Base-by-base conservation (phyloP, 2,329 filamentous ascomycete species). In the Trichoderma semiorbis region DNA sequence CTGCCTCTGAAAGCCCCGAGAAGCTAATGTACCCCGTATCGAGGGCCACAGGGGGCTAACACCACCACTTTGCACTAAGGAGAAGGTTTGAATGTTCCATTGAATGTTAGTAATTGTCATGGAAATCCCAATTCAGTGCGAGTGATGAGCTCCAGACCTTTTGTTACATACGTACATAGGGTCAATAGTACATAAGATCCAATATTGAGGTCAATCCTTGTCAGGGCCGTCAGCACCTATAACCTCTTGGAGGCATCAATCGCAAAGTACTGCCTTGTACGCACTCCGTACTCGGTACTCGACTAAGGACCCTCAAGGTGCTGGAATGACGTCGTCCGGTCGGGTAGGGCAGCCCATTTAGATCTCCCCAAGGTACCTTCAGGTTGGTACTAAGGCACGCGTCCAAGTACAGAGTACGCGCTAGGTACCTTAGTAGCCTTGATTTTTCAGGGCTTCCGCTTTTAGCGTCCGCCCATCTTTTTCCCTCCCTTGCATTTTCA, bases 21-120 rank as follows among this genome's bases (percentile, higher is more conserved):
- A 34, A 55, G 65, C 65, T 68, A 68, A 68, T 43, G 65, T 60
- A 68, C 65, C 36, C 53, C 55, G 65, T 60, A 68, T 67, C 50
- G 12, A 34, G 34, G 32, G 24, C 50, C 43, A 28, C 16, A 67
- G 50, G 64, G 55, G 64, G 24, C 14, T 24, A 21, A 61, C 18
- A 26, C 32, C 32, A 26, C 21, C 32, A 18, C 18, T 57, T 12
- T 57, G 50, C 32, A 32, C 28, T 65, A 50, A 50, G 28, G 18
- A 47, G 61, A 47, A 3, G 39, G 55, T 2, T 28, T 30, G 55
- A 28, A 32, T 43, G 39, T n/a, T 43, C 16, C 28, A 21, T n/a
- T 57, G 55, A 21, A 14, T 26, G 50, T 10, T 43, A n/a, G n/a
- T 43, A 43, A n/a, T 43, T n/a, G 39, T 43, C 39, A 43, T 43